Base-by-base conservation (phyloP, 345 rosid species). In the Murraya koenigii region DNA sequence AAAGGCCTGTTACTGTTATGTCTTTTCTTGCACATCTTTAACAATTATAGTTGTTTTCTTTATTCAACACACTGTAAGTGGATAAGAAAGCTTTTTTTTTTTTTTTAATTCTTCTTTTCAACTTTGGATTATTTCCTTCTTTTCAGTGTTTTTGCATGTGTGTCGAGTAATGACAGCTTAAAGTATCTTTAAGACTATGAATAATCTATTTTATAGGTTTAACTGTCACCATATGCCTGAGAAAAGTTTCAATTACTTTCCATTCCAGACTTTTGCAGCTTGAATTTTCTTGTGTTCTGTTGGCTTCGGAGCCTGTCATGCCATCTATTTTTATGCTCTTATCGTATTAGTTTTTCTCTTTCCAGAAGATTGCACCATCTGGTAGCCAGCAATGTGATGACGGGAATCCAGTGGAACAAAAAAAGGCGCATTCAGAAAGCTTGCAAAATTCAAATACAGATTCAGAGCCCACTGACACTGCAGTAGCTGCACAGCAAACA, bases 281-380 rank as follows among this genome's bases (percentile, higher is more conserved):
- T 71, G 22, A 72, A 25, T 56, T 59, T 65, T 44, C n/a, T 59
- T 52, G 19, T 35, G 10, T 23, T 64, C 49, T 23, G 38, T 32
- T 30, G 38, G 47, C 25, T 28, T 59, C 0, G 35, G 66, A 72
- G 14, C 39, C 47, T 41, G 15, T 33, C 47, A 49, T 72, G 19
- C 62, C 59, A 26, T 78, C 35, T 65, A 8, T 54, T 41, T 3
- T 22, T 0, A 44, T 28, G 28, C 5, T 13, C 39, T 75, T 28
- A 47, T 75, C 70, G 56, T 35, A 60, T 49, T 58, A 13, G 10
- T 28, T 25, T 20, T 61, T 80, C 67, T 79, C 32, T 71, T 60
- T 83, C 85, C 82, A 93, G 97, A 81, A 78, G 59, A 75, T 54
- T 39, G 17, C 77, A 54, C 78, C 87, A 72, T 76, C 86, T 33